These are phyloP conservation scores for Plenodomus lindquistii DNA, from an alignment of 2,329 filamentous ascomycete genomes.

Conservation along the genomic window DNA sequence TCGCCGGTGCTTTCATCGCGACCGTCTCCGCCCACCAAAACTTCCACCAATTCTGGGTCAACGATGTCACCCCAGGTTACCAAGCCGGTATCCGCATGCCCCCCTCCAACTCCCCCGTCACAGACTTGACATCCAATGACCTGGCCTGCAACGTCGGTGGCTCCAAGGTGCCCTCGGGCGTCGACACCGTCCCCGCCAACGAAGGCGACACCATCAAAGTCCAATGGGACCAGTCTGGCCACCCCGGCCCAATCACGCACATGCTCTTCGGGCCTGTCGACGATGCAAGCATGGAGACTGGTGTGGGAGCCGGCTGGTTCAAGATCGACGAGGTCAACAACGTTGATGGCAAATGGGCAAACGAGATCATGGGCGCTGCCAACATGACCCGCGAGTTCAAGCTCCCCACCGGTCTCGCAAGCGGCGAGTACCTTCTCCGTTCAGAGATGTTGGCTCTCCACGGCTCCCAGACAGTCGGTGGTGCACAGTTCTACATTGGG, in stretches of 20 bases:
- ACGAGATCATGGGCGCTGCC: slow-evolving; percentile 41
- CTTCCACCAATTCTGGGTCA: slow-evolving; percentile 38
- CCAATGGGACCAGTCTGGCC: slow-evolving; percentile 37
- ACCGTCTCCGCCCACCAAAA: slow-evolving; percentile 39
- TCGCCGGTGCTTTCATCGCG: slow-evolving; percentile 29
- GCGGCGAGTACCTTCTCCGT: slow-evolving; percentile 47
- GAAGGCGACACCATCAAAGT: slow-evolving; percentile 41
- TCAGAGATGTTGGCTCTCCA: slow-evolving; percentile 54
- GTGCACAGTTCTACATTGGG: slow-evolving; percentile 53
- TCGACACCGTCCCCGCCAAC: slow-evolving; percentile 31
- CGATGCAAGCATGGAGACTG: slow-evolving; percentile 51
- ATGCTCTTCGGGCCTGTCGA: slow-evolving; percentile 54
- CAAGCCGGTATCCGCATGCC: slow-evolving; percentile 43
- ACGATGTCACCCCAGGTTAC: slow-evolving; percentile 33
- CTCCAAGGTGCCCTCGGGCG: slow-evolving; percentile 31
- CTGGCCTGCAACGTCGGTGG: slow-evolving; percentile 42
- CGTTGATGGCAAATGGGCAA: slow-evolving; percentile 37
- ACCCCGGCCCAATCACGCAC: slow-evolving; percentile 43
- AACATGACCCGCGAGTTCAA: slow-evolving; percentile 45
- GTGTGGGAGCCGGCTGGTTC: slow-evolving; percentile 41
- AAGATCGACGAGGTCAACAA: slow-evolving; percentile 42
- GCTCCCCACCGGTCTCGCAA: slow-evolving; percentile 46
- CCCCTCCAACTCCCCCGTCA: slow-evolving; percentile 38
- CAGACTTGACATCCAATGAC: slow-evolving; percentile 35
- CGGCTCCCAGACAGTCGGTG: slow-evolving; percentile 39